Percentiles rank a stretch among this genome's conserved stretches.
phyloP scores from a whole-genome alignment of 768 basidiomycete genomes.

The Trametes punicea region DNA sequence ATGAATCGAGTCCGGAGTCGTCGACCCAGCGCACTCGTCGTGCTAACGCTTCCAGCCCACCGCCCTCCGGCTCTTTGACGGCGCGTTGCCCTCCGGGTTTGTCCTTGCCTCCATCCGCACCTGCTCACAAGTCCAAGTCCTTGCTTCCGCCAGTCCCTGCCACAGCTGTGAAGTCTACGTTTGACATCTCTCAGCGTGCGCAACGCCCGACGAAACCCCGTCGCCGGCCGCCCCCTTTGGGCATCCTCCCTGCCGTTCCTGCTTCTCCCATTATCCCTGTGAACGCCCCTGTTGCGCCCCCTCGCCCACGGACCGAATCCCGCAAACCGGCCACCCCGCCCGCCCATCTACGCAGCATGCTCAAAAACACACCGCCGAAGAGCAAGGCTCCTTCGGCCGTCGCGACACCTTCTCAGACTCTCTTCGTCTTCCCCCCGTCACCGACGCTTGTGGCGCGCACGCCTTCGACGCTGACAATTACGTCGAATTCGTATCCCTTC shows the following conservation, averaged over 20 bases:
- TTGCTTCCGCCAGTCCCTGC: conserved; percentile 47
- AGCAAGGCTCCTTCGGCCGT: conserved; percentile 20
- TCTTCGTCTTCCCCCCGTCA: conserved; percentile 86
- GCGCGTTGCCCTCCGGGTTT: conserved; percentile 22
- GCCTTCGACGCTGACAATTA: conserved; percentile 81
- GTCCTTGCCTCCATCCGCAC: conserved; percentile 26
- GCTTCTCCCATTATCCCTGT: conserved; percentile 63
- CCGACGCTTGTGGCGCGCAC: conserved; percentile 54
- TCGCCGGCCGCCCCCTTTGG: conserved; percentile 60
- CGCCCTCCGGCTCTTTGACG: conserved; percentile 26
- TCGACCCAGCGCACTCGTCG: conserved; percentile 29
- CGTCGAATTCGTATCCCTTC: conserved; percentile 60
- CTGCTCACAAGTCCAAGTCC: conserved; percentile 53
- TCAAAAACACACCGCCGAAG: conserved; percentile 25
- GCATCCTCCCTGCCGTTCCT: conserved; percentile 65
- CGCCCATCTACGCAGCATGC: conserved; percentile 43
- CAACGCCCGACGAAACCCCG: conserved; percentile 41
- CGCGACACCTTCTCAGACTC: conserved; percentile 71
- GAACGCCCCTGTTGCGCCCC: conserved; percentile 38
- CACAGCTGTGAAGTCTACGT: conserved; percentile 52
- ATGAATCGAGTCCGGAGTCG: conserved; percentile 23
- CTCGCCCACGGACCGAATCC: conserved; percentile 52
- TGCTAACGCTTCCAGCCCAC: conserved; percentile 25
- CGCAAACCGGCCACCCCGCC: conserved; percentile 55
- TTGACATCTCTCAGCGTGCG: conserved; percentile 37